Evolutionary conservation across 352 stramenopile species (phyloP).

Genomic region (Globisporangium paroecandrum): DNA sequence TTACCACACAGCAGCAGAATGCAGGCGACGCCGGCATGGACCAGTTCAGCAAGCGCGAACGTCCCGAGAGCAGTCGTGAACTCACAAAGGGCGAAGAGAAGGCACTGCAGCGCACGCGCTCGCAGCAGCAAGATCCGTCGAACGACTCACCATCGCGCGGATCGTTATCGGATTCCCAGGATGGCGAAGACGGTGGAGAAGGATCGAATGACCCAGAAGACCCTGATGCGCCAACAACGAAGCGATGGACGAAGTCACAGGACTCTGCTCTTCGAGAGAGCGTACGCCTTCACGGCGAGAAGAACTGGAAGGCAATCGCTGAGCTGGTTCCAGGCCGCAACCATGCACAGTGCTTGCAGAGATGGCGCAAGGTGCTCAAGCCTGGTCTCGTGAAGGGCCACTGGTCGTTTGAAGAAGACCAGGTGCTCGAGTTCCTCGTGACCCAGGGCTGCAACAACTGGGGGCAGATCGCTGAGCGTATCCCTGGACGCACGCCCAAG

Average conservation of each 20-base stretch:
- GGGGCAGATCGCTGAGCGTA: constrained; percentile 89
- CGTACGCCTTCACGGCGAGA: constrained; percentile 79
- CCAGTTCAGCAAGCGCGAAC: constrained; percentile 59
- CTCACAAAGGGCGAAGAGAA: constrained; percentile 62
- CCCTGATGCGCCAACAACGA: constrained; percentile 72
- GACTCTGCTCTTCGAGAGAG: constrained; percentile 80
- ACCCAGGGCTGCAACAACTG: constrained; percentile 91
- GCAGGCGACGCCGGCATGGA: constrained; percentile 32
- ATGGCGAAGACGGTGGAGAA: constrained; percentile 35
- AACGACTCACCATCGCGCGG: constrained; percentile 11
- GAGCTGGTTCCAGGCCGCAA: constrained; percentile 80
- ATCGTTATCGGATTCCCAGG: constrained; percentile 25
- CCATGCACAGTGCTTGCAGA: constrained; percentile 86
- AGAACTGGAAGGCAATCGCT: constrained; percentile 90
- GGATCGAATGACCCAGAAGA: constrained; percentile 34
- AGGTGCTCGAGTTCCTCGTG: constrained; percentile 89
- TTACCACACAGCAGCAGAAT: constrained; percentile 24
- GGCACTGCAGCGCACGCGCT: constrained; percentile 56
- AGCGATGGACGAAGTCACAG: constrained; percentile 87
- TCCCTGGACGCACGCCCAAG: constrained; percentile 91
- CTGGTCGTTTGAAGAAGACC: constrained; percentile 94
- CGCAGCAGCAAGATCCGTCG: constrained; percentile 25
- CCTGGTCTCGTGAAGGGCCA: constrained; percentile 94
- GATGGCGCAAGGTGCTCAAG: constrained; percentile 92
- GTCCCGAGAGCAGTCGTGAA: constrained; percentile 58